These are phyloP conservation scores for Populus alba DNA, from an alignment of 345 rosid species.

Conservation along the genomic window DNA sequence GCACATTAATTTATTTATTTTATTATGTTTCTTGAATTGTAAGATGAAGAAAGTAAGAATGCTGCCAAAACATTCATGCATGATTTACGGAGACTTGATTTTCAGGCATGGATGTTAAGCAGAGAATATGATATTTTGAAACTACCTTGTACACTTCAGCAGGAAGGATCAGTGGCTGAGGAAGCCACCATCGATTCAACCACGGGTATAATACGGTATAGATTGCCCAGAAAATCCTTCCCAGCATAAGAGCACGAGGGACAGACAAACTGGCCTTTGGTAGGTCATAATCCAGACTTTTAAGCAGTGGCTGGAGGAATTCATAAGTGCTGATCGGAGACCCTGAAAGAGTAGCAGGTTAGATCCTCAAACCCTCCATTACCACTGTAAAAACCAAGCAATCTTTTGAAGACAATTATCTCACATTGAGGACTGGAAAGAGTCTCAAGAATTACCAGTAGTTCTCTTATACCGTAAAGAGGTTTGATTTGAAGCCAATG, in stretches of 20 bases:
- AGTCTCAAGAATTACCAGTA: background rate
- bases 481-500: background rate
- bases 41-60: background rate
- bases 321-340: conserved; percentile 77
- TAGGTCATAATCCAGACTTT: conserved; percentile 65
- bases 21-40: background rate
- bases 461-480: background rate
- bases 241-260: conserved; percentile 53
- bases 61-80: too few species aligned
- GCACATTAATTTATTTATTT: background rate
- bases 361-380: background rate
- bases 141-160: conserved; percentile 87
- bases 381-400: background rate
- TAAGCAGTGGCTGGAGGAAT: conserved; percentile 63
- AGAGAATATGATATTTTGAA: conserved; percentile 2
- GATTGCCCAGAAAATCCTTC: conserved; percentile 49
- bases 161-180: conserved; percentile 79
- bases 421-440: background rate
- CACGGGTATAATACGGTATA: conserved; percentile 75
- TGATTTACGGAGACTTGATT: background rate
- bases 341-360: conserved; percentile 40
- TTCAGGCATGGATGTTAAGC: background rate
- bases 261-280: conserved; percentile 58
- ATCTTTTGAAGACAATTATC: background rate
- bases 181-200: conserved; percentile 81